phyloP scores from a whole-genome alignment of 139 green algal genomes.

The Pseudopediastrum boryanum region DNA sequence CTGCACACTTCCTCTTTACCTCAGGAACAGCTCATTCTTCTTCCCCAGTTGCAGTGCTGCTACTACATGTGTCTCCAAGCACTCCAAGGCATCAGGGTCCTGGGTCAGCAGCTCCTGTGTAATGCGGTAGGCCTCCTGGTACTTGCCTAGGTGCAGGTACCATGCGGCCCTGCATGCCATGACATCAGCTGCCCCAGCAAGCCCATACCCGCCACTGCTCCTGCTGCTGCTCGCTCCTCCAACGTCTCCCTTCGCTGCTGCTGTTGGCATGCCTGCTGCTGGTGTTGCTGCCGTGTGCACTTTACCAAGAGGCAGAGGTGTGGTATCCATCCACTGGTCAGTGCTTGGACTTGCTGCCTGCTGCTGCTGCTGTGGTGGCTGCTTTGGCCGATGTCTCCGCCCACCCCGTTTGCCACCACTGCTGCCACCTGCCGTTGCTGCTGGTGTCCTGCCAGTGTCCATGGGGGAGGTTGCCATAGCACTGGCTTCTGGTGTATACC shows the following conservation, averaged over 20 bases:
- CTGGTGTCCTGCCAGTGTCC: constrained; percentile 7
- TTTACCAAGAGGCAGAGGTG: neutral
- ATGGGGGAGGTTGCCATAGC: constrained; percentile 14
- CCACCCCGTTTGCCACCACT: constrained; percentile 12
- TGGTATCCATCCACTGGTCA: too few species aligned
- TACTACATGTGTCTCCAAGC: constrained; percentile 78
- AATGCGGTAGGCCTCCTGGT: constrained; percentile 62
- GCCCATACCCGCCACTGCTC: constrained; percentile 61
- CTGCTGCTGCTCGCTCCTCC: neutral
- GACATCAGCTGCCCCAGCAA: constrained; percentile 77
- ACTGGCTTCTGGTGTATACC: neutral
- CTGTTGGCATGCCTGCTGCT: constrained; percentile 11
- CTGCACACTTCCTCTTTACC: too few species aligned
- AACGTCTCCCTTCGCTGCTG: neutral
- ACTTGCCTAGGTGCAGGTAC: constrained; percentile 65
- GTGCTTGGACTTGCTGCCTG: neutral
- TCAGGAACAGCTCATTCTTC: constrained; percentile 91
- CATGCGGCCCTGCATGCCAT: constrained; percentile 73
- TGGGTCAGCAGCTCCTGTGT: constrained; percentile 67
- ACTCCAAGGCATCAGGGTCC: constrained; percentile 73
- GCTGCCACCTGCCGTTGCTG: constrained; percentile 15
- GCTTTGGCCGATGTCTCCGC: neutral
- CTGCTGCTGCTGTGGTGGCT: constrained; percentile 22
- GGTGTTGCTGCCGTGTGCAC: neutral
- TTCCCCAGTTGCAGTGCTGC: constrained; percentile 79